Conservation (phyloP, 331 rosid genomes). For the Stylosanthes scabra region DNA sequence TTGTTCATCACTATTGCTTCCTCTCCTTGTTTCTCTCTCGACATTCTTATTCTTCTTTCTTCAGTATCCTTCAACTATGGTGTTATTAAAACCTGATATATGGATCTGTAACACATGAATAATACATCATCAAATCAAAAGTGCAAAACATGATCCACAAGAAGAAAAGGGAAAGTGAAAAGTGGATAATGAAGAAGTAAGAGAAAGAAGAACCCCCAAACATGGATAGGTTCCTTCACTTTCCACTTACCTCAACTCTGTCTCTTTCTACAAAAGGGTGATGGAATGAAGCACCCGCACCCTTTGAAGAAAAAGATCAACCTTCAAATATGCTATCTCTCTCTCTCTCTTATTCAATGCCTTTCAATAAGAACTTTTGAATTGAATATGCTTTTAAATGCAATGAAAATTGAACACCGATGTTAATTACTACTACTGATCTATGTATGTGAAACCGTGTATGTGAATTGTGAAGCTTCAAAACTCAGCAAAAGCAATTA, state of each 20-base stretch:
- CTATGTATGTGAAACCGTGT: background rate
- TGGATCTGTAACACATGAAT: conserved; percentile 60
- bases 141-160: conserved; percentile 9
- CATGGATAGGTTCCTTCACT: background rate
- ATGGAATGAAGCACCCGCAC: conserved; percentile 20
- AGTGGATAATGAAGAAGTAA: no score
- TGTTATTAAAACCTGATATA: conserved; percentile 39
- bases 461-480: background rate
- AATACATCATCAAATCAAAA: conserved; percentile 46
- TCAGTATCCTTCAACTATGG: no score
- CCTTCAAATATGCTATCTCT: background rate
- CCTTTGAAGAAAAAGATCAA: conserved; percentile 27
- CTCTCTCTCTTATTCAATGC: conserved; percentile 1
- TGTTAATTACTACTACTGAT: no score
- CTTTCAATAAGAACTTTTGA: conserved; percentile 19
- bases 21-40: conserved; percentile 85
- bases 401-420: conserved; percentile 37
- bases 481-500: conserved; percentile 27
- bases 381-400: conserved; percentile 54
- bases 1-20: conserved; percentile 86
- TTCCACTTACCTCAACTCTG: conserved; percentile 63
- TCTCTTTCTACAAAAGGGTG: conserved; percentile 59
- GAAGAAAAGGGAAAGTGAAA: background rate
- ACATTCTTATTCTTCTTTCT: conserved; percentile 44
- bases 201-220: background rate